A percentile compares a stretch with the other conserved stretches of the same genome.
These are phyloP conservation scores for Cucurbita ficifolia DNA, from an alignment of 306 rosid species.

Conservation along the genomic window DNA sequence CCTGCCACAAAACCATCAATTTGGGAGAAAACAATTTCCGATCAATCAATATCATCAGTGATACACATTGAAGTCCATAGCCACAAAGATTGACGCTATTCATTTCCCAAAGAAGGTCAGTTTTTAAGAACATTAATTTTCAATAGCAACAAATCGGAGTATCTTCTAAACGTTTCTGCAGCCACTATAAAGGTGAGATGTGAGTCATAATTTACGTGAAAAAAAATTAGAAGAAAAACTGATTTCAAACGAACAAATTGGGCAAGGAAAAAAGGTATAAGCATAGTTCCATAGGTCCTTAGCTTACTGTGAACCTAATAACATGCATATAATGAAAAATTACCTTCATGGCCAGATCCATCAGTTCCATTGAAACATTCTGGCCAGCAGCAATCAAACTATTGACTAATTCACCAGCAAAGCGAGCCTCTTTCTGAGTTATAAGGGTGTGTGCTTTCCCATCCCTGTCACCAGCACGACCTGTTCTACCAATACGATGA, in stretches of 20 bases:
- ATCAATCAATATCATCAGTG: background rate
- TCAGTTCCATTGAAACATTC: constrained; percentile 68
- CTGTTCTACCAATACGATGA: constrained; percentile 98
- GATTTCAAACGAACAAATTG: background rate
- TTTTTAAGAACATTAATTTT: background rate
- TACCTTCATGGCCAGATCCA: constrained; percentile 99
- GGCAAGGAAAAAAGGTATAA: background rate
- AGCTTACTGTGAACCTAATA: background rate
- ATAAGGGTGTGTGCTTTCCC: constrained; percentile 88
- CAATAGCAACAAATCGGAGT: background rate
- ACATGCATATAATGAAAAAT: background rate
- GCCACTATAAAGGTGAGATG: background rate
- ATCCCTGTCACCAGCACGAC: constrained; percentile 99
- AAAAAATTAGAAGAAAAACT: background rate
- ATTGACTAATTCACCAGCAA: constrained; percentile 92
- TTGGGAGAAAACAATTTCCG: background rate
- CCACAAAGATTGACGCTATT: background rate
- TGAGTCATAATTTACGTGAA: background rate
- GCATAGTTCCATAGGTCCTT: background rate
- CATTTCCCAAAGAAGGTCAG: background rate
- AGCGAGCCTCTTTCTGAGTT: constrained; percentile 84
- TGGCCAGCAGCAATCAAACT: constrained; percentile 94
- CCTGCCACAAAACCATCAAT: background rate
- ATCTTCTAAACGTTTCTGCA: background rate
- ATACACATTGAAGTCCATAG: background rate